These are phyloP conservation scores for Metschnikowia dekortorum DNA, from an alignment of 805 yeast genomes.

Conservation along the genomic window DNA sequence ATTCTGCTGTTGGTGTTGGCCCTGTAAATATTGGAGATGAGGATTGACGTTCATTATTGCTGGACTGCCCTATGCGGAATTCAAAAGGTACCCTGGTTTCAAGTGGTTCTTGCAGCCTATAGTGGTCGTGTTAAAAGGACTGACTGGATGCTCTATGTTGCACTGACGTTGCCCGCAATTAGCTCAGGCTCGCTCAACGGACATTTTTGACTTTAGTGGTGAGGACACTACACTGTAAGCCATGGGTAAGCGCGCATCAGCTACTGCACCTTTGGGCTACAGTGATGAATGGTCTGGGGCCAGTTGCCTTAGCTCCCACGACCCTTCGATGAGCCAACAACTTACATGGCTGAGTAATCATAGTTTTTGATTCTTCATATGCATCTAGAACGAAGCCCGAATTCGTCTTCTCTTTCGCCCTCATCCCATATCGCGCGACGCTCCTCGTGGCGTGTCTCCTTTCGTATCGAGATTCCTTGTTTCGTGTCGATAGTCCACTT, in stretches of 20 bases:
- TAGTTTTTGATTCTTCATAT: too few species aligned
- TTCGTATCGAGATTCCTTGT: too few species aligned
- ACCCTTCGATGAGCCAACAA: too few species aligned
- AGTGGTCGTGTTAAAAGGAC: not conserved
- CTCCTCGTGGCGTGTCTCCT: too few species aligned
- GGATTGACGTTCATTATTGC: constrained; percentile 38
- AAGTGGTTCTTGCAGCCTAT: not conserved
- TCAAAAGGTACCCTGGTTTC: not conserved
- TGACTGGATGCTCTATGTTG: not conserved
- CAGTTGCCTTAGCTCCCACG: too few species aligned
- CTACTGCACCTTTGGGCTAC: not conserved
- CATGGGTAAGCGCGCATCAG: constrained; percentile 1
- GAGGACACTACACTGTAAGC: constrained; percentile 6
- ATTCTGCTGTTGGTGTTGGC: constrained; percentile 3
- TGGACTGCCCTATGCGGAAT: not conserved
- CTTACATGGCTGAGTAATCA: too few species aligned
- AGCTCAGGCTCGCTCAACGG: not conserved
- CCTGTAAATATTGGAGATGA: constrained; percentile 39
- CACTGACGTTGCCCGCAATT: not conserved
- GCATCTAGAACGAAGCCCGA: too few species aligned
- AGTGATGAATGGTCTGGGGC: too few species aligned
- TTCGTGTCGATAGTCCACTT: too few species aligned
- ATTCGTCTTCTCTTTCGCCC: too few species aligned
- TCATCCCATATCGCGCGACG: too few species aligned
- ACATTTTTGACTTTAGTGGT: constrained; percentile 6